phyloP scores from a whole-genome alignment of 495 filamentous ascomycete genomes.

The Lindgomyces ingoldianus region DNA sequence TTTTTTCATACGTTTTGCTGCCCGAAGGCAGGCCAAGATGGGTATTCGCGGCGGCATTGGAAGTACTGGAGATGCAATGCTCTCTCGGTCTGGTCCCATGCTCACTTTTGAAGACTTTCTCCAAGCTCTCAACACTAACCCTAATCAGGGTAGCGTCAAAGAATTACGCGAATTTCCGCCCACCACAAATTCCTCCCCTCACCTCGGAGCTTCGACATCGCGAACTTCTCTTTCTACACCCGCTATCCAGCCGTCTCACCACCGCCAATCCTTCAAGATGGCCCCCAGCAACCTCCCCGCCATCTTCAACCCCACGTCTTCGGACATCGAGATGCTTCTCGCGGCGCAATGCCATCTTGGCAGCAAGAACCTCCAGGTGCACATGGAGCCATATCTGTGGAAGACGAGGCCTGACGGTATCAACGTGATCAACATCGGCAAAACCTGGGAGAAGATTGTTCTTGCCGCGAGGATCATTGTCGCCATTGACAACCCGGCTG shows the following conservation, averaged over 20 bases:
- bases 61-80: slow-evolving; percentile 16
- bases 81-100: not conserved
- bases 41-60: slow-evolving; percentile 77
- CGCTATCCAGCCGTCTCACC: slow-evolving; percentile 35
- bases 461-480: slow-evolving; percentile 97
- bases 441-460: slow-evolving; percentile 99
- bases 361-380: slow-evolving; percentile 97
- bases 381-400: slow-evolving; percentile 99
- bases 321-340: slow-evolving; percentile 99
- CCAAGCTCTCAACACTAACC: not conserved
- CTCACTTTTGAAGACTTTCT: slow-evolving; percentile 6
- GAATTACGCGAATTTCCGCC: slow-evolving; percentile 16
- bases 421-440: slow-evolving; percentile 98
- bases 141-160: not conserved
- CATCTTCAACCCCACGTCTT: slow-evolving; percentile 78
- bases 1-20: slow-evolving; percentile 59
- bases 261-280: slow-evolving; percentile 72
- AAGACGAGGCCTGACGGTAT: slow-evolving; percentile 97
- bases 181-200: slow-evolving; percentile 43
- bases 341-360: slow-evolving; percentile 95
- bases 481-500: slow-evolving; percentile 97
- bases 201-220: slow-evolving; percentile 32
- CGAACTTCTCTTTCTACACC: slow-evolving; percentile 33
- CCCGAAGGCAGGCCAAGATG: slow-evolving; percentile 61
- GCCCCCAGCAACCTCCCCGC: slow-evolving; percentile 88